Base-by-base conservation (phyloP, 306 rosid species). In the Fragaria vesca region DNA sequence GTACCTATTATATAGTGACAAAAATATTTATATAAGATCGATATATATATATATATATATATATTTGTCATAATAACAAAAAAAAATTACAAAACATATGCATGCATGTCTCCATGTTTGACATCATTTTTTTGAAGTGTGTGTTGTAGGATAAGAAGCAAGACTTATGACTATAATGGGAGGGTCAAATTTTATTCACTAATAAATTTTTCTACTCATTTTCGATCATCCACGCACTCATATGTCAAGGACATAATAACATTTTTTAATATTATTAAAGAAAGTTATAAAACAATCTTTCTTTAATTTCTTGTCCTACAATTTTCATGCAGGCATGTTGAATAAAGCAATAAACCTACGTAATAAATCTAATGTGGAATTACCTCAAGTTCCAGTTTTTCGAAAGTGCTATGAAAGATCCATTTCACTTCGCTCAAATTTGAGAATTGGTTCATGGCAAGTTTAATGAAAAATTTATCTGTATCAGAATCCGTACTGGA, bases 321-420 rank as follows among this genome's bases (percentile, higher is more conserved):
- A 38, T 38, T 42, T 55, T 55, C 62, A n/a, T 55, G 30, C 15
- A 24, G 10, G 63, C 3, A 11, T n/a, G 1, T n/a, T 55, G 26
- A 9, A 16, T 76, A 46, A 2, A 3, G 54, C 1, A 5, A 57
- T 47, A 47, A 34, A 21, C 5, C 9, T 48, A 66, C 5, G 4
- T 17, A 34, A 4, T 16, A 6, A 50, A 17, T 15, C 28, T 21
- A 16, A 4, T 18, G 3, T 21, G 0, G 6, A n/a, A 76, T 32
- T 76, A 71, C 81, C 76, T 78, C 76, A n/a, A 60, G 28, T 60
- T 71, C 76, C 68, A 71, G 36, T 57, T 60, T 60, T 47, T 71
- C 55, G 21, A 70, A 46, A 6, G 77, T 58, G 65, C 43, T 78
- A 24, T 46, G 51, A 8, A 71, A 69, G 42, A 78, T 10, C 63